Evolutionary conservation across 352 stramenopile genomes (phyloP).

Genomic region (Phytophthora sp.): DNA sequence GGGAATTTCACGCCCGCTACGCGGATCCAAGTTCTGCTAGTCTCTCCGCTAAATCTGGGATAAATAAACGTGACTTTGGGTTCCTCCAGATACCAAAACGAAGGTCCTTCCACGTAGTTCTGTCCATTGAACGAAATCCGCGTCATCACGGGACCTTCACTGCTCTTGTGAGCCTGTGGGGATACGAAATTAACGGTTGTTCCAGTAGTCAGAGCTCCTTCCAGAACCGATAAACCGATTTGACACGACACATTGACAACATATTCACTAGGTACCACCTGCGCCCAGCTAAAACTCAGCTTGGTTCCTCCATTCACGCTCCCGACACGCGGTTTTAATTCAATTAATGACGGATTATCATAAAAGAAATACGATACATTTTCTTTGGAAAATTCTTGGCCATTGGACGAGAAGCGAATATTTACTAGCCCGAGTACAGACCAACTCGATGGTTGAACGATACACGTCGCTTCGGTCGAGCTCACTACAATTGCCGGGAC

Average conservation of each 20-base stretch:
- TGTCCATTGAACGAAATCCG: conserved; percentile 49
- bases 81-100: conserved; percentile 51
- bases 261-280: conserved; percentile 1
- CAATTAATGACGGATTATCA: conserved; percentile 20
- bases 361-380: conserved; percentile 44
- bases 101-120: conserved; percentile 40
- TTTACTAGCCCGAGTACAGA: neutral
- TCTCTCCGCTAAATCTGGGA: conserved; percentile 31
- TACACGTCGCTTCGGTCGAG: conserved; percentile 38
- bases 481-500: conserved; percentile 44
- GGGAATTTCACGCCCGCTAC: conserved; percentile 38
- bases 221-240: conserved; percentile 30
- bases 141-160: conserved; percentile 16
- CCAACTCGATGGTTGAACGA: conserved; percentile 37
- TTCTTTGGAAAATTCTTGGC: conserved; percentile 39
- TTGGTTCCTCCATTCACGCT: conserved; percentile 37
- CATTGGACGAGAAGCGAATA: conserved; percentile 47
- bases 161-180: neutral
- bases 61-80: conserved; percentile 32
- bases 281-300: conserved; percentile 33
- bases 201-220: conserved; percentile 2
- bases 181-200: conserved; percentile 12
- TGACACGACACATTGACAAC: conserved; percentile 22
- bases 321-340: conserved; percentile 21
- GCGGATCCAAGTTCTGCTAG: conserved; percentile 17